Base-by-base conservation (phyloP, 1,139 yeast genomes). In the Taphrina communis region DNA sequence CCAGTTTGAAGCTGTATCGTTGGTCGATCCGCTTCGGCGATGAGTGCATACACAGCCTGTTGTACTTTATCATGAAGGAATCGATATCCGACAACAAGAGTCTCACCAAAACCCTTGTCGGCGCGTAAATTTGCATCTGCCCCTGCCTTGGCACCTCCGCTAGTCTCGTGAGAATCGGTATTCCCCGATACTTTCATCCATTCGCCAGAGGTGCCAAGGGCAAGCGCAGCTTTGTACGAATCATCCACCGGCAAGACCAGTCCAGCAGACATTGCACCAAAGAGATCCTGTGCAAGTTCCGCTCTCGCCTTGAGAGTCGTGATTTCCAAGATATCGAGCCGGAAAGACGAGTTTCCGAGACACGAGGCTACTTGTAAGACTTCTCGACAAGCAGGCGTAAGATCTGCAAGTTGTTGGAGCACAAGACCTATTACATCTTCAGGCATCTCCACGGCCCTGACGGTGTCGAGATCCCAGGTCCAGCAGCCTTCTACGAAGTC, bases 11-110 rank as follows among this genome's bases (percentile, higher is more conserved):
- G 21, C 17, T 66, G 69, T 19, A 59, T 25, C 17, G 39, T 36
- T 9, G 66, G 61, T 9, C 60, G 31, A 39, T 60, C 61, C 17
- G 8, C 36, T 35, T 59, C 60, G 17, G 17, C 56, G n/a, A 53
- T 44, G 31, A 66, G 38, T 8, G 55, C 66, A 55, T 59, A 66
- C 8, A 52, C 67, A n/a, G 69, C 65, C 35, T 66, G 66, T 48
- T 66, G 69, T 14, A 66, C 69, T 7, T 62, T 53, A 36, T 66
- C 69, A 41, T 66, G 69, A 4, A 66, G 57, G 42, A 66, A 59
- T 7, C 66, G 66, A 60, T 66, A 66, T 5, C 60, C 56, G 39
- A 63, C 67, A 12, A 31, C 53, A n/a, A 58, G 42, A 58, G 42
- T 48, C 25, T 31, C 62, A 8, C 62, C 62, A 58, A 58, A 31